A percentile compares a stretch with the other conserved stretches of the same genome.
These are phyloP conservation scores for Diatrype stigma DNA, from an alignment of 2,329 filamentous ascomycete genomes.

Conservation along the genomic window DNA sequence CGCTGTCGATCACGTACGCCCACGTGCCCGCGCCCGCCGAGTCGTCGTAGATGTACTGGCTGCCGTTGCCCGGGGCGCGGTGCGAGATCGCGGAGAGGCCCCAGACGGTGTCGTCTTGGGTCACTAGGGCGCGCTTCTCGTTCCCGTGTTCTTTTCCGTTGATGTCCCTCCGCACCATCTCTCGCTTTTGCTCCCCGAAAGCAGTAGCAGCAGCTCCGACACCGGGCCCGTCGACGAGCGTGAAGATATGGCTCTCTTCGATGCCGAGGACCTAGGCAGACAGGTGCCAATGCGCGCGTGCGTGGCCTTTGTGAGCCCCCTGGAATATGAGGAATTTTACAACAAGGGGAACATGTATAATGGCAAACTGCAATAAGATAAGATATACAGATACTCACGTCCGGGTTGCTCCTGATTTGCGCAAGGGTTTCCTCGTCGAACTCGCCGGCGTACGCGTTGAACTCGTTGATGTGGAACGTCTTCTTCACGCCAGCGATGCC, in stretches of 20 bases:
- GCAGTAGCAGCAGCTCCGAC: conserved; percentile 5
- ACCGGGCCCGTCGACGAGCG: conserved; percentile 18
- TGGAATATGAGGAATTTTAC: no score
- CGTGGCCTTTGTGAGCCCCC: no score
- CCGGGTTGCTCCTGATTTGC: conserved; percentile 32
- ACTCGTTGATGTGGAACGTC: conserved; percentile 36
- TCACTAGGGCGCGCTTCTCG: conserved; percentile 20
- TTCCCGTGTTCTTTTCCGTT: no score
- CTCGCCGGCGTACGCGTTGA: conserved; percentile 37
- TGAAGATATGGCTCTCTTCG: conserved; percentile 27
- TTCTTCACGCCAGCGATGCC: conserved; percentile 32
- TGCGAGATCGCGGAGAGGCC: conserved; percentile 45
- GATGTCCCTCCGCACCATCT: no score
- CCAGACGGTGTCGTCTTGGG: conserved; percentile 34
- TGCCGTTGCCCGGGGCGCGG: conserved; percentile 25
- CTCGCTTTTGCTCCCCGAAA: no score
- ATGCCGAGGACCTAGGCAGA: conserved; percentile 27
- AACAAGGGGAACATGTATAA: no score
- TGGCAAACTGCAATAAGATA: no score
- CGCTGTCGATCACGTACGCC: conserved; percentile 53
- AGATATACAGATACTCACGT: conserved; percentile 20
- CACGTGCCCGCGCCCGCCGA: conserved; percentile 37
- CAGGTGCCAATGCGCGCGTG: no score
- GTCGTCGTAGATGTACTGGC: conserved; percentile 38
- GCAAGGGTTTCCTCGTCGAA: conserved; percentile 39